Conservation (phyloP, 2,329 filamentous ascomycete genomes). For the Calonectria honghensis region DNA sequence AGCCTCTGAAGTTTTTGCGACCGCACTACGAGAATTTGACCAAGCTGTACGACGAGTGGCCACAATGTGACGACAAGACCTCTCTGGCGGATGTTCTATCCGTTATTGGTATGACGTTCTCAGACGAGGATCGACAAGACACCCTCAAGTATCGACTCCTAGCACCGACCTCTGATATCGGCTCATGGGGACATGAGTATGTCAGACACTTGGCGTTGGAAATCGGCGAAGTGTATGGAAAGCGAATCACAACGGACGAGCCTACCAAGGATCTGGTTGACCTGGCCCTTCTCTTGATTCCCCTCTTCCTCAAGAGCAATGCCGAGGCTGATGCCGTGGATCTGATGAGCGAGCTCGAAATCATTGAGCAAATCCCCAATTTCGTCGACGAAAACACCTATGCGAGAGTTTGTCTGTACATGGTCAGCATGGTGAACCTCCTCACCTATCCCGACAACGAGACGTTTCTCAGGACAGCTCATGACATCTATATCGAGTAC, state of each 20-base stretch:
- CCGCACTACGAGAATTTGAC: slow-evolving; percentile 95
- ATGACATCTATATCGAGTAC: slow-evolving; percentile 94
- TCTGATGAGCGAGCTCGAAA: slow-evolving; percentile 96
- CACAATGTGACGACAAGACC: slow-evolving; percentile 88
- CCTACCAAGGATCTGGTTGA: slow-evolving; percentile 89
- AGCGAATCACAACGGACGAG: slow-evolving; percentile 89
- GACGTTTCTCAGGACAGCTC: slow-evolving; percentile 92
- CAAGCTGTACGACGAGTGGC: slow-evolving; percentile 93
- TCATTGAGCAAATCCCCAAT: slow-evolving; percentile 92
- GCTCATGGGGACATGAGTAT: slow-evolving; percentile 99
- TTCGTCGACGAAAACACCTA: slow-evolving; percentile 97
- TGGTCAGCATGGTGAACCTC: slow-evolving; percentile 99
- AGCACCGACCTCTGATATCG: slow-evolving; percentile 92
- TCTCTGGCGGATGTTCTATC: slow-evolving; percentile 95
- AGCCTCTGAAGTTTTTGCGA: slow-evolving; percentile 97
- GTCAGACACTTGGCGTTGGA: slow-evolving; percentile 95
- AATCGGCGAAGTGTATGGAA: slow-evolving; percentile 95
- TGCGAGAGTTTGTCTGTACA: slow-evolving; percentile 94
- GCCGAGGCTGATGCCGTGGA: slow-evolving; percentile 98
- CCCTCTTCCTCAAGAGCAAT: slow-evolving; percentile 97
- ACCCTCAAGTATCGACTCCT: slow-evolving; percentile 96
- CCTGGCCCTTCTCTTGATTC: slow-evolving; percentile 88
- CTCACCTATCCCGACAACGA: slow-evolving; percentile 99
- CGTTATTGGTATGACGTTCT: slow-evolving; percentile 99
- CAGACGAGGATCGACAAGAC: slow-evolving; percentile 95